phyloP scores from a whole-genome alignment of 1,139 yeast genomes.

The Protomyces inundatus region DNA sequence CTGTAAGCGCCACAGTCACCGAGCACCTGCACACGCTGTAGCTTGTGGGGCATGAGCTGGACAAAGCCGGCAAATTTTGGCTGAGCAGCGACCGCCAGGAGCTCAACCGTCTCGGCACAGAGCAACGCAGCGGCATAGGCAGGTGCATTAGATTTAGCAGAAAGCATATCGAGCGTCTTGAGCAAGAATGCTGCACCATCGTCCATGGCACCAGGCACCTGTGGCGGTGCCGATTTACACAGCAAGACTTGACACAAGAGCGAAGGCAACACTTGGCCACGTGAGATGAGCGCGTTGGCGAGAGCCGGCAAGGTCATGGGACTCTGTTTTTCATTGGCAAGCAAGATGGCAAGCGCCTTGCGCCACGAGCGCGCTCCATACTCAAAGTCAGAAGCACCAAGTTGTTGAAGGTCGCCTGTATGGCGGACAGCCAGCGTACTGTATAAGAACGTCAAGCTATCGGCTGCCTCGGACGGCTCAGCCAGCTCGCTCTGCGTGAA shows the following conservation, averaged over 20 bases:
- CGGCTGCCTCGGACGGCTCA: slow-evolving; percentile 41
- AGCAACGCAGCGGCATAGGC: background rate
- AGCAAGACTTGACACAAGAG: slow-evolving; percentile 30
- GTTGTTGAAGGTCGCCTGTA: slow-evolving; percentile 41
- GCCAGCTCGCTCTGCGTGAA: slow-evolving; percentile 45
- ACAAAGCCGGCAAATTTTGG: slow-evolving; percentile 42
- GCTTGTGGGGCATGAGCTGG: slow-evolving; percentile 53
- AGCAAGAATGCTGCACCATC: background rate
- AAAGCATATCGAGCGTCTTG: background rate
- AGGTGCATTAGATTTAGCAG: background rate
- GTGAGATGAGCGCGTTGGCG: background rate
- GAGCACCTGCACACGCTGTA: slow-evolving; percentile 57
- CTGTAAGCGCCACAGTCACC: slow-evolving; percentile 56
- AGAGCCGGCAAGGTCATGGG: background rate
- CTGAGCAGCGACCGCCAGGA: slow-evolving; percentile 33
- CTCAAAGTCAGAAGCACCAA: slow-evolving; percentile 20
- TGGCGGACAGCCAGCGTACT: slow-evolving; percentile 63
- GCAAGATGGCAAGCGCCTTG: slow-evolving; percentile 7
- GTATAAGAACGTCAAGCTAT: slow-evolving; percentile 57
- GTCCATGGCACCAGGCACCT: slow-evolving; percentile 36
- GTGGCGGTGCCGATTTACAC: slow-evolving; percentile 38
- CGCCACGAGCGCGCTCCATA: slow-evolving; percentile 12
- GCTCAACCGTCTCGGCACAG: background rate
- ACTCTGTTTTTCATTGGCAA: background rate
- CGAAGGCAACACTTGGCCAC: background rate